These are phyloP conservation scores for Leccinum sublutescens DNA, from an alignment of 768 basidiomycete species.

Conservation along the genomic window DNA sequence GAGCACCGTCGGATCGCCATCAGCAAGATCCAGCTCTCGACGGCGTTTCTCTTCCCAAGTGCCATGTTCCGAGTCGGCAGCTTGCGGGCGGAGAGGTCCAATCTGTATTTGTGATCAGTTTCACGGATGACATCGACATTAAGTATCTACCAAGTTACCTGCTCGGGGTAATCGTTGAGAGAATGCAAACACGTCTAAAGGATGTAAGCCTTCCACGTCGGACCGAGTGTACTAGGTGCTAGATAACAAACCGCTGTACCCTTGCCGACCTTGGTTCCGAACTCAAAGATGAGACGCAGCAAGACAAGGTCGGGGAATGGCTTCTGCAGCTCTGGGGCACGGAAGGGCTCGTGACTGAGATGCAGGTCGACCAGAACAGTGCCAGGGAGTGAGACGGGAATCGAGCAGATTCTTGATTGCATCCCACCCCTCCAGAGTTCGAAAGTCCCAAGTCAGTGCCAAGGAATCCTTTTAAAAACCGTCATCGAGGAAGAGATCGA, in stretches of 20 bases:
- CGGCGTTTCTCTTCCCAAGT: conserved; percentile 51
- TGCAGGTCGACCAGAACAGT: conserved; percentile 18
- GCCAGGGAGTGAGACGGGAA: conserved; percentile 37
- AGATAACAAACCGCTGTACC: conserved; percentile 55
- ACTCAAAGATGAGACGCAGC: conserved; percentile 55
- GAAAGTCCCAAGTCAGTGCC: conserved; percentile 55
- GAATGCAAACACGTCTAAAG: conserved; percentile 61
- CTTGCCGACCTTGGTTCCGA: conserved; percentile 47
- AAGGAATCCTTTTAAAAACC: conserved; percentile 53
- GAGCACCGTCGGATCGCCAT: conserved; percentile 54
- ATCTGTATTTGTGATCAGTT: conserved; percentile 10
- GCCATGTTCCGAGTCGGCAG: conserved; percentile 50
- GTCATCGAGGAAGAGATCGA: conserved; percentile 30
- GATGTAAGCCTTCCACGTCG: conserved; percentile 56
- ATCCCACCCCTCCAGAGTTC: conserved; percentile 42
- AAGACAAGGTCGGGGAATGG: conserved; percentile 56
- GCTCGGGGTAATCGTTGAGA: conserved; percentile 55
- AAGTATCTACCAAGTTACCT: conserved; percentile 18
- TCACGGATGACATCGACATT: neutral
- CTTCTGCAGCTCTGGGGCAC: conserved; percentile 33
- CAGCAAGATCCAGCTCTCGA: conserved; percentile 44
- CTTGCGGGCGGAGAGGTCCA: conserved; percentile 42
- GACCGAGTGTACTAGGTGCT: conserved; percentile 38
- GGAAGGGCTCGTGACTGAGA: conserved; percentile 24
- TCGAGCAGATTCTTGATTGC: conserved; percentile 39